Percentiles rank a stretch among this genome's conserved stretches.
phyloP scores from a whole-genome alignment of 2,329 filamentous ascomycete species.

The Pseudocercospora eumusae region DNA sequence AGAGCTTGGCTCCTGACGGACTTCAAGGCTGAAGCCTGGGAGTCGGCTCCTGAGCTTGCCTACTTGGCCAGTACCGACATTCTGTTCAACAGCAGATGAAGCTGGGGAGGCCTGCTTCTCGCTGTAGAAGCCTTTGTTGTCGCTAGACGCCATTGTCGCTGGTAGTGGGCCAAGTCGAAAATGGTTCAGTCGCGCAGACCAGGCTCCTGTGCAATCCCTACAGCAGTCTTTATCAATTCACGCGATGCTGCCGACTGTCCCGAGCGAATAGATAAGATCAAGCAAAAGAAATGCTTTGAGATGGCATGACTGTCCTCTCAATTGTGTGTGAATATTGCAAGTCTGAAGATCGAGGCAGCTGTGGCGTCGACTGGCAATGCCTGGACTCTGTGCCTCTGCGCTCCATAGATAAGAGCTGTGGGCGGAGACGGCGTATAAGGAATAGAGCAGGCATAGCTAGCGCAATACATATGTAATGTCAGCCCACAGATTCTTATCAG shows the following conservation, averaged over 20 bases:
- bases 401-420: neutral
- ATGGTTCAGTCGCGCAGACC: neutral
- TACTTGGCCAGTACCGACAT: constrained; percentile 31
- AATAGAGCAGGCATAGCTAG: neutral
- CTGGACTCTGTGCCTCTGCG: neutral
- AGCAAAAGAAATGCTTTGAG: neutral
- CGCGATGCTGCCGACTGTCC: neutral
- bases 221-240: neutral
- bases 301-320: constrained; percentile 4
- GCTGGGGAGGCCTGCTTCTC: constrained; percentile 32
- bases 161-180: neutral
- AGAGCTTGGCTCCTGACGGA: constrained; percentile 41
- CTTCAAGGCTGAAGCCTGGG: constrained; percentile 37
- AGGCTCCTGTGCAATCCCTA: neutral
- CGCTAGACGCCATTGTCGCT: constrained; percentile 18
- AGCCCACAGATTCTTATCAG: neutral
- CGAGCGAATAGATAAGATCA: constrained; percentile 9
- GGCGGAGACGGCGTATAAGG: constrained; percentile 7
- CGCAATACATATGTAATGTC: constrained; percentile 2
- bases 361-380: neutral
- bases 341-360: neutral
- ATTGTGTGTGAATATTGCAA: neutral
- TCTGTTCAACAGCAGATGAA: constrained; percentile 30
- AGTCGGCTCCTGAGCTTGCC: constrained; percentile 31
- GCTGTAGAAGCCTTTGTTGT: constrained; percentile 17